Base-by-base conservation (phyloP, 129 eudicot genomes). In the Pulicaria dysenterica region DNA sequence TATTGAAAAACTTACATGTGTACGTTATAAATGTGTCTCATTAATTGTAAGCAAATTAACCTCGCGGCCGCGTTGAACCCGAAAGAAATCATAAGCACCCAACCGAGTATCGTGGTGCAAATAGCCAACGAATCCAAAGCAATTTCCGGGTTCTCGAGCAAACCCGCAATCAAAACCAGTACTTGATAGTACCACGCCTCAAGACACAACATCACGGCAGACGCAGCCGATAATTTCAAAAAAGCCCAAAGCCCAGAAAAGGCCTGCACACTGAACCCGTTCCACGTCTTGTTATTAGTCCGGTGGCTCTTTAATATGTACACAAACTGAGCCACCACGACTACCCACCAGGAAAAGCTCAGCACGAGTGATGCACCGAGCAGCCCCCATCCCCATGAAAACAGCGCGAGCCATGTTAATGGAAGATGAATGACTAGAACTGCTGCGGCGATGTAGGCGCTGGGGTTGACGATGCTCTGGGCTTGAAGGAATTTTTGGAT, bases 111-210 rank as follows among this genome's bases (percentile, higher is more conserved):
- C 7, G 82, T 75, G 8, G 68, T 64, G 64, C 86, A 85, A 6
- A 85, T 70, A 14, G 80, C 74, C 4, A 85, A 56, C 0, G 86
- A 78, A 65, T 82, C 89, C 84, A 85, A 67, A 2, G 86, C 77
- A 2, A 85, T 64, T 47, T 82, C 86, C 0, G 86, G 86, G 42
- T 78, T 67, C 5, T 72, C 77, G 4, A 85, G 84, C 84, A 85
- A 62, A 51, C 86, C 86, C 5, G 86, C 86, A 4, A 85, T 50
- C 84, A 85, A 82, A 12, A 85, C 72, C 75, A 81, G 34, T 19
- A 85, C 69, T 43, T 85, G 89, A 75, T 77, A 85, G 24, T 85
- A 85, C 89, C 89, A 85, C 2, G 72, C 50, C 70, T 85, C 86
- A n/a, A 85, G 53, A 60, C 86, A 85, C 84, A 85, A 44, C 86